These are phyloP conservation scores for Nevesoporus exiguus DNA, from an alignment of 768 basidiomycete species.

Conservation along the genomic window DNA sequence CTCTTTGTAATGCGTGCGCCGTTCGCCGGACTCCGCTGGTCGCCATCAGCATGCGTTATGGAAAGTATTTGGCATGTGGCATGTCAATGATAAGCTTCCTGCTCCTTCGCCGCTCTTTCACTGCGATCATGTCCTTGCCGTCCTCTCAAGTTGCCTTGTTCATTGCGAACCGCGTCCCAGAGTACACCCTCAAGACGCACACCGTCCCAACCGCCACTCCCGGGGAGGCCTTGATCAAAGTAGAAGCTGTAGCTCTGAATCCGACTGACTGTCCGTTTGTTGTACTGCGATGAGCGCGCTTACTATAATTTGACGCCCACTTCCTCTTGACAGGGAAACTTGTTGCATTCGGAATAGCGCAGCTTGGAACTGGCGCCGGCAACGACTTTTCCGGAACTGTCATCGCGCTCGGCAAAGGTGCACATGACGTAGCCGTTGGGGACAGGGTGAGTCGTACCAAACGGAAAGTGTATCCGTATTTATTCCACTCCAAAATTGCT, in stretches of 20 bases:
- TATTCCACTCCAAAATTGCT: no score
- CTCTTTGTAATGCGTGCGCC: background rate
- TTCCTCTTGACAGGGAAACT: background rate
- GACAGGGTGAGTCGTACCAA: background rate
- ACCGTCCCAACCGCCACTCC: background rate
- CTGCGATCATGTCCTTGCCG: background rate
- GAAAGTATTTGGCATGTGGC: no score
- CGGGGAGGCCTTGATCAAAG: background rate
- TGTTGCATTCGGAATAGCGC: background rate
- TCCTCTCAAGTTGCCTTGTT: background rate
- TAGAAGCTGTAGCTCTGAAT: background rate
- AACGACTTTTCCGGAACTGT: background rate
- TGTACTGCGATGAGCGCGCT: background rate
- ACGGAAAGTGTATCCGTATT: background rate
- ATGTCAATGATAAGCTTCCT: background rate
- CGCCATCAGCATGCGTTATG: no score
- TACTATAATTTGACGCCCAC: no score
- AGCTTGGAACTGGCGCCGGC: background rate
- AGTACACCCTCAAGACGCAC: background rate
- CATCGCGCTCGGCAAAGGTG: background rate
- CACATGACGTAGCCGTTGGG: background rate
- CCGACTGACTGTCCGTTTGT: background rate
- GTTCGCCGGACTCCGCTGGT: no score
- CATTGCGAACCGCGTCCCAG: background rate
- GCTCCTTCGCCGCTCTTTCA: background rate